Conservation (phyloP, 208 protist species). For the Phytomonas francai region DNA sequence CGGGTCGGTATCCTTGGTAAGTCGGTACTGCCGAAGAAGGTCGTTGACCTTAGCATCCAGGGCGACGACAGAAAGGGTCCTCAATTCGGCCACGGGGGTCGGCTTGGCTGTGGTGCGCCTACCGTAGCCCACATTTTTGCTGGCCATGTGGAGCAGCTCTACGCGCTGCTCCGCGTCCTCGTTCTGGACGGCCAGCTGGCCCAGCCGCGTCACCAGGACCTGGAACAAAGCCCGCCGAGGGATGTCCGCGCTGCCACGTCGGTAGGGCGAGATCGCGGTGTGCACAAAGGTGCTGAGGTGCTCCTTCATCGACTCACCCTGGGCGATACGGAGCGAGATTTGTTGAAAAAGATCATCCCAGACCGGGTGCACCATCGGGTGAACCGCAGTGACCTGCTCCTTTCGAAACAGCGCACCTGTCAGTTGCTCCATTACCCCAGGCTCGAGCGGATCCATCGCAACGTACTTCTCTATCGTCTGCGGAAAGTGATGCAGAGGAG, state of each 20-base stretch:
- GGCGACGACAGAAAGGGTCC: conserved; percentile 38
- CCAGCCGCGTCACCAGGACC: conserved; percentile 61
- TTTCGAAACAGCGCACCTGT: conserved; percentile 79
- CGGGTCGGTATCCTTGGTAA: conserved; percentile 38
- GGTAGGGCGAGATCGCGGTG: conserved; percentile 79
- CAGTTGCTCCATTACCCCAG: conserved; percentile 71
- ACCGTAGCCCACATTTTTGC: conserved; percentile 70
- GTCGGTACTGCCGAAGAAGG: conserved; percentile 60
- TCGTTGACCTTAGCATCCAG: conserved; percentile 64
- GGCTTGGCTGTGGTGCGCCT: conserved; percentile 52
- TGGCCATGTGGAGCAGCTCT: conserved; percentile 69
- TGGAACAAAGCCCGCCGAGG: conserved; percentile 73
- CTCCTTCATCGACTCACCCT: conserved; percentile 81
- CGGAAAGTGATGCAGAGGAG: conserved; percentile 19
- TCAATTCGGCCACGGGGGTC: conserved; percentile 58
- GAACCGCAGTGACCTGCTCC: conserved; percentile 72
- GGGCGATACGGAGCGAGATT: conserved; percentile 47
- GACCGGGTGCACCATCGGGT: conserved; percentile 86
- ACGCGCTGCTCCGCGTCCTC: conserved; percentile 55
- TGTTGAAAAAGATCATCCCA: conserved; percentile 80
- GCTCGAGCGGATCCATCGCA: conserved; percentile 62
- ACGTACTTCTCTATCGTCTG: conserved; percentile 33
- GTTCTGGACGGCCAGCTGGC: conserved; percentile 67
- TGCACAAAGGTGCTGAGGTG: conserved; percentile 79
- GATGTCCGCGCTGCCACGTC: conserved; percentile 68